phyloP scores from a whole-genome alignment of 352 stramenopile species.

The Stramenopiles sp. region DNA sequence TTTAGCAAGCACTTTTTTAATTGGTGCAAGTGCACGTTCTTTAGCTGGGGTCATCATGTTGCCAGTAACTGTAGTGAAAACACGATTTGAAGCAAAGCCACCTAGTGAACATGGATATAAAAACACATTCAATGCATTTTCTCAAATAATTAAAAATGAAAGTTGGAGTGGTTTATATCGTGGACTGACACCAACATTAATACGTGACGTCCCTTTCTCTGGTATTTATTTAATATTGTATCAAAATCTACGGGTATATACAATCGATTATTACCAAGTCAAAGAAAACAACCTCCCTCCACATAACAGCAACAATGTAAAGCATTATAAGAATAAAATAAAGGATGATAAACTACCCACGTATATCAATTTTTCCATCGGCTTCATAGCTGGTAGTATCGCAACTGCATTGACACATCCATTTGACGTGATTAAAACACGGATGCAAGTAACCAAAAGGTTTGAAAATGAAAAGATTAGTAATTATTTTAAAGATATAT shows the following conservation, averaged over 20 bases:
- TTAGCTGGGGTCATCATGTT: conserved; percentile 51
- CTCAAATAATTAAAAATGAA: conserved; percentile 37
- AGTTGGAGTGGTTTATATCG: conserved; percentile 49
- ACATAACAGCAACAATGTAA: too few relatives aligned
- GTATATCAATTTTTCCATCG: conserved; percentile 38
- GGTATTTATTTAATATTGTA: conserved; percentile 60
- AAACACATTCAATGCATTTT: conserved; percentile 39
- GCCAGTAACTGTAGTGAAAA: conserved; percentile 57
- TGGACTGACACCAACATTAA: conserved; percentile 50
- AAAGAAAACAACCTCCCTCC: conserved; percentile 10
- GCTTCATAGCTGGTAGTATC: conserved; percentile 41
- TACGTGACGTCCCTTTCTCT: conserved; percentile 61
- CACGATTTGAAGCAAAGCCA: conserved; percentile 51
- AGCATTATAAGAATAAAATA: too few relatives aligned
- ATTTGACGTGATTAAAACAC: conserved; percentile 57
- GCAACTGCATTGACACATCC: conserved; percentile 56
- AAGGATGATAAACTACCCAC: conserved; percentile 28
- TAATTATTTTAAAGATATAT: conserved; percentile 48
- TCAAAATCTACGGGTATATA: conserved; percentile 31
- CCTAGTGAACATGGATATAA: conserved; percentile 33
- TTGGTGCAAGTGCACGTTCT: conserved; percentile 50
- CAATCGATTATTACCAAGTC: background rate
- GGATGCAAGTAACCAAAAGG: conserved; percentile 39
- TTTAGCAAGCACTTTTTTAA: conserved; percentile 27
- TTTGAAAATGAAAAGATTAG: background rate